Evolutionary conservation across 2,329 filamentous ascomycete genomes (phyloP), one percentile per base, ranked within the genome.

Genomic region (Lachnellula hyalina): DNA sequence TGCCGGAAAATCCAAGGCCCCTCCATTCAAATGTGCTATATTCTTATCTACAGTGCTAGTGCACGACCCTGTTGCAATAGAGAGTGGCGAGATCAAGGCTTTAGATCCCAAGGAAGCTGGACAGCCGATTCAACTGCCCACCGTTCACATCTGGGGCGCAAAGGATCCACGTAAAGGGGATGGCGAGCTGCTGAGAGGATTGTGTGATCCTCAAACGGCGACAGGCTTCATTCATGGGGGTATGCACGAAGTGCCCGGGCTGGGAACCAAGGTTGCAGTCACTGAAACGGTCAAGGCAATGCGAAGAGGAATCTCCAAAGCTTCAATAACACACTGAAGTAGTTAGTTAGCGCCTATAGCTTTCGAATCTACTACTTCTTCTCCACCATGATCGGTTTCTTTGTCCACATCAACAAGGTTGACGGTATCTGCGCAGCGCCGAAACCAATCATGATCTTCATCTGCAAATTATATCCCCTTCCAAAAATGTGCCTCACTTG

Each of bases 1-100:
- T 32, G n/a, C 34, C 11, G 32, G 4, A 44, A 8, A 28, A 32
- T 2, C 12, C 32, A 25, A 4, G 17, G 11, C n/a, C 5, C 50
- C 42, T 1, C 19, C 41, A 8, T 57, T 60, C 47, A 55, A 53
- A 38, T 60, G 54, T 35, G 54, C 54, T 12, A 47, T 60, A 7
- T 57, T 57, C 28, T 44, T 60, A 14, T 55, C 54, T 5, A 32
- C 28, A 12, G 28, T 32, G 2, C 28, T 32, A 9, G 28, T 32
- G 28, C 28, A 32, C 8, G 28, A 32, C 28, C 28, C 28, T 32
- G 9, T 32, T 32, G 28, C 28, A 12, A 32, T 32, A 9, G 28
- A 32, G 9, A 32, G 28, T 32, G 49, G 48, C 19, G 32, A 19
- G 5, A 7, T 21, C n/a, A 28, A 40, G 3, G 11, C 34, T 5